Conservation (phyloP, 495 filamentous ascomycete species). For the Xylaria sp. region DNA sequence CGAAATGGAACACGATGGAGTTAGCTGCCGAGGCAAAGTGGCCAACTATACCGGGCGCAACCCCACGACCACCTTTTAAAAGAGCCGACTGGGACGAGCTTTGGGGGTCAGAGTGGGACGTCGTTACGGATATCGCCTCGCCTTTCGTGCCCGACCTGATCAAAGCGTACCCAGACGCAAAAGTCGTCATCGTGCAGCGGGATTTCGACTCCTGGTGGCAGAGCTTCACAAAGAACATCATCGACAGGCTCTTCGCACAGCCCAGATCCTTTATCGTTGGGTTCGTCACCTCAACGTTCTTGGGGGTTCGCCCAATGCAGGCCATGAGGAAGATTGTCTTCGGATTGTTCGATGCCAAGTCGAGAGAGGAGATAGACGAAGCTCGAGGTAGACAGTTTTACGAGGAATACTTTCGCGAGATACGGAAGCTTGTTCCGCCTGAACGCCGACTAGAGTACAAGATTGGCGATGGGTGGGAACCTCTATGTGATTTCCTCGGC, state of each 20-base stretch:
- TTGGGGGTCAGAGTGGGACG: conserved; percentile 45
- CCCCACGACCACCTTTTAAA: conserved; percentile 25
- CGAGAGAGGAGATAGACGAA: background rate
- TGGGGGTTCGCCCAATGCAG: background rate
- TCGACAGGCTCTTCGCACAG: background rate
- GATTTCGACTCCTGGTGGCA: conserved; percentile 50
- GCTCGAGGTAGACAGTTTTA: background rate
- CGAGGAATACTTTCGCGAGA: conserved; percentile 23
- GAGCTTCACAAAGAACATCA: conserved; percentile 28
- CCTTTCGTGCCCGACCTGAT: conserved; percentile 50
- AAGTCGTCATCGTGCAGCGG: conserved; percentile 51
- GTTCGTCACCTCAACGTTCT: background rate
- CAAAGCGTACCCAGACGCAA: conserved; percentile 53
- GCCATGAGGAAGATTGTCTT: background rate
- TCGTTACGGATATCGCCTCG: conserved; percentile 46
- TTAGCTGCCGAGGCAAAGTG: conserved; percentile 39
- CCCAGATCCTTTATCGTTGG: background rate
- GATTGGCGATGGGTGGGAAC: conserved; percentile 56
- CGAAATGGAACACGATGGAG: conserved; percentile 22
- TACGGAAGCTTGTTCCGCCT: conserved; percentile 38
- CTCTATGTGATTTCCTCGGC: conserved; percentile 51
- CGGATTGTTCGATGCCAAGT: conserved; percentile 4
- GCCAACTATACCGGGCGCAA: conserved; percentile 21
- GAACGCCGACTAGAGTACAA: conserved; percentile 50
- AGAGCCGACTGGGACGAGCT: conserved; percentile 51